These are phyloP conservation scores for Xylariales sp. DNA, from an alignment of 2,329 filamentous ascomycete genomes.

Conservation along the genomic window DNA sequence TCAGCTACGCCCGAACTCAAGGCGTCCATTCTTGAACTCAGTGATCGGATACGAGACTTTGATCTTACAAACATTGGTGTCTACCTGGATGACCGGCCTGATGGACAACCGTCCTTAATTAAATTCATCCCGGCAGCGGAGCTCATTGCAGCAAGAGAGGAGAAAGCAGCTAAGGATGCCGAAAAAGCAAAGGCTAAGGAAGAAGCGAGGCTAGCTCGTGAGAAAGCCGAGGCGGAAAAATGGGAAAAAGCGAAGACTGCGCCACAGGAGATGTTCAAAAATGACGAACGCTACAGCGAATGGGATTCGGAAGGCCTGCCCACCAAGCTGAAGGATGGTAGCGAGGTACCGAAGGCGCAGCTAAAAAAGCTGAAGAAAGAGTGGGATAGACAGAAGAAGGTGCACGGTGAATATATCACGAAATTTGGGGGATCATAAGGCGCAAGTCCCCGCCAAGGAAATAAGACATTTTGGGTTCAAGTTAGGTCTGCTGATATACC, in stretches of 20 bases:
- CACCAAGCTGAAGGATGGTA: constrained; percentile 79
- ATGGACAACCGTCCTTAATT: constrained; percentile 76
- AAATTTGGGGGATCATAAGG: constrained; percentile 50
- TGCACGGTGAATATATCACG: constrained; percentile 72
- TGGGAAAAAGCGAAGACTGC: constrained; percentile 67
- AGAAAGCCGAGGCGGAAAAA: constrained; percentile 65
- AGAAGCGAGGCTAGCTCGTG: constrained; percentile 62
- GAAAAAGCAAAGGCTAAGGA: constrained; percentile 69
- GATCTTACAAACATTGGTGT: constrained; percentile 85
- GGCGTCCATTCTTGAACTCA: constrained; percentile 79
- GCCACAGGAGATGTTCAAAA: constrained; percentile 67
- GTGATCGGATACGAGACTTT: constrained; percentile 82
- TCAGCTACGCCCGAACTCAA: constrained; percentile 63
- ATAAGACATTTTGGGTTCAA: neutral
- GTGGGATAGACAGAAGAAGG: constrained; percentile 91
- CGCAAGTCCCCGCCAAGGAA: neutral
- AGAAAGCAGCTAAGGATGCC: constrained; percentile 69
- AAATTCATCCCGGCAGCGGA: constrained; percentile 70
- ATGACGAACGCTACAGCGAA: constrained; percentile 71
- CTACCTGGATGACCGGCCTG: constrained; percentile 86
- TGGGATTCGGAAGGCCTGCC: constrained; percentile 90
- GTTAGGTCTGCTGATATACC: constrained; percentile 5
- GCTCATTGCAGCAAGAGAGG: constrained; percentile 67
- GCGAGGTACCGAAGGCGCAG: constrained; percentile 82
- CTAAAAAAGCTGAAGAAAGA: constrained; percentile 87